Evolutionary conservation across 768 basidiomycete species (phyloP), one percentile per base, ranked within the genome.

Genomic region (Ephemerocybe angulata): DNA sequence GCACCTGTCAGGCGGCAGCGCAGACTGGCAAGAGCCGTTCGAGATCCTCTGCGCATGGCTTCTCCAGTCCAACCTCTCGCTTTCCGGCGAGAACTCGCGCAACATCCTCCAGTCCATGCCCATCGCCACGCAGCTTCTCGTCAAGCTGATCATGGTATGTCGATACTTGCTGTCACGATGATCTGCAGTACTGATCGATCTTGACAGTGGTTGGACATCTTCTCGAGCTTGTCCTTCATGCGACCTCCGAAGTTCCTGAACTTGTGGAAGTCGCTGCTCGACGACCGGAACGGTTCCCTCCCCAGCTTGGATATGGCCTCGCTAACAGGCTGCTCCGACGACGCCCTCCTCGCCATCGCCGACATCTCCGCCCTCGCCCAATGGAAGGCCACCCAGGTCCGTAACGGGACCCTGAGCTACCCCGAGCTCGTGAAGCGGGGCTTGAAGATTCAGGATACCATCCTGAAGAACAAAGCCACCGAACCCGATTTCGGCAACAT

Each of bases 1-100:
- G 41, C 75, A 88, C 56, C 72, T 91, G 65, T 84, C 83, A 2
- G 86, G 87, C 51, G 84, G 88, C 31, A 70, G 74, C 50, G 80
- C 77, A 17, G 82, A 86, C 61, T 93, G 91, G 91, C 79, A 79
- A 56, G 72, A 75, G 5, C 82, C 87, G 58, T 82, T 93, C 62
- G 75, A 79, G 35, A 77, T 90, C 21, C 84, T 89, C 43, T 80
- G 80, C 60, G 88, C 91, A 56, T 93, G 91, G 91, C 72, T 92
- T 43, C 74, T 71, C 43, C 81, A 86, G 64, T 86, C 81, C 3
- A 83, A 85, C 28, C 74, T 92, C 37, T 76, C 78, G 35, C 70
- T 70, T 30, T 80, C 83, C 62, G 85, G 87, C 58, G 84, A 89
- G 17, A 56, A 51, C 55, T 64, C 85, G 87, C 1, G 81, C 81